Base-by-base conservation (phyloP, 306 rosid species). In the Gastrolobium bilobum region DNA sequence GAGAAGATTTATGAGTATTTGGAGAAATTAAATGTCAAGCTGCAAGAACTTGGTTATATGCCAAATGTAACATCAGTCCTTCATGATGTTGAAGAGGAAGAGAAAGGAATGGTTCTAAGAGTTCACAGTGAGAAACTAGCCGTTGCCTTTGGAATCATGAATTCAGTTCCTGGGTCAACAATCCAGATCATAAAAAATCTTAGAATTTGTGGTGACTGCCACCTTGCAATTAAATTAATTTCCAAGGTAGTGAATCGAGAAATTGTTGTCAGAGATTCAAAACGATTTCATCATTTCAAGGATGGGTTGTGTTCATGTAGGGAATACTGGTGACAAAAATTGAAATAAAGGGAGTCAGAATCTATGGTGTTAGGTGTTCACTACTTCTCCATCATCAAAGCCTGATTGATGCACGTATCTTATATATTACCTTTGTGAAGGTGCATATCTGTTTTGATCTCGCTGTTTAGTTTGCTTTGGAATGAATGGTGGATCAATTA, bases 111-210 rank as follows among this genome's bases (percentile, higher is more conserved):
- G 88, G 76, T 73, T 40, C 84, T 89, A 64, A 80, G 95, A 84
- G 94, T 92, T 84, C 97, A 90, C 58, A 90, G 97, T 80, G 97
- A 92, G 88, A 92, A 89, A 83, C 89, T 90, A 40, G 97, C 94
- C 6, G 92, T 93, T 76, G 89, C 91, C 82, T 92, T 85, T 63
- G 96, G 91, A 82, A 79, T 89, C 73, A 80, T 90, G 86, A 86
- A 87, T 85, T 86, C 96, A 65, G 89, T 62, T 65, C 88, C 90
- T 51, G 89, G 92, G 34, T 73, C 90, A 66, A 86, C 85, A 53
- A 85, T 92, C 68, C 91, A 89, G 57, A 75, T 90, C 48, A 85
- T 89, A 57, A 92, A 90, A 84, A 92, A 90, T 76, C 93, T 88
- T 66, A 86, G 97, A 75, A 87, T 92, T 35, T 90, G 97, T 43